A percentile compares a stretch with the other conserved stretches of the same genome.
These are phyloP conservation scores for Irpex lacteus DNA, from an alignment of 1,284 basidiomycete genomes.

Conservation along the genomic window DNA sequence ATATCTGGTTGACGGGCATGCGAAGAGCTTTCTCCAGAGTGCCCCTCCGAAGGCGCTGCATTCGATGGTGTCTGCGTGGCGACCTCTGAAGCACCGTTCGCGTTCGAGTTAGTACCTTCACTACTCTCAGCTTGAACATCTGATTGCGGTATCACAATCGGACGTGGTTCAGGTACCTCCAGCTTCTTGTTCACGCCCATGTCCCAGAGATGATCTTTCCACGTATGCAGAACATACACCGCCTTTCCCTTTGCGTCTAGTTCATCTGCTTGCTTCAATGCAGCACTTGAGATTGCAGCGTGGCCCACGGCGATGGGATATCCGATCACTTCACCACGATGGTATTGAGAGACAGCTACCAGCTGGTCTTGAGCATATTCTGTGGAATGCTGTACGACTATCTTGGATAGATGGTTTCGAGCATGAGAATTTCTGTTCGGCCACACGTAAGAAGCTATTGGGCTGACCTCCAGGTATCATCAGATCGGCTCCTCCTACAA, in stretches of 20 bases:
- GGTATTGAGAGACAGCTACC: slow-evolving; percentile 56
- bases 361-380: slow-evolving; percentile 45
- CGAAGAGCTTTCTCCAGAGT: neutral
- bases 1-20: neutral
- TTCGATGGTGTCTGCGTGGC: neutral
- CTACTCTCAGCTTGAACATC: neutral
- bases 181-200: slow-evolving; percentile 58
- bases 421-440: slow-evolving; percentile 1
- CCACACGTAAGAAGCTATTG: neutral
- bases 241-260: slow-evolving; percentile 69
- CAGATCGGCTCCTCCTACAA: slow-evolving; percentile 71
- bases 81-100: slow-evolving; percentile 15
- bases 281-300: slow-evolving; percentile 56
- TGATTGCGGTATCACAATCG: neutral
- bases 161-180: slow-evolving; percentile 47
- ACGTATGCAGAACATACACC: slow-evolving; percentile 63
- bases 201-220: slow-evolving; percentile 71
- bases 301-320: slow-evolving; percentile 68
- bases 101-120: slow-evolving; percentile 4
- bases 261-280: slow-evolving; percentile 33
- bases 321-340: slow-evolving; percentile 32
- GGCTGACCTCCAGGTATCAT: slow-evolving; percentile 77
- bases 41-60: neutral
- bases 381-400: slow-evolving; percentile 56
- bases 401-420: slow-evolving; percentile 26